Evolutionary conservation across 2,329 filamentous ascomycete genomes (phyloP).

Genomic region (Ilyonectria sp.): DNA sequence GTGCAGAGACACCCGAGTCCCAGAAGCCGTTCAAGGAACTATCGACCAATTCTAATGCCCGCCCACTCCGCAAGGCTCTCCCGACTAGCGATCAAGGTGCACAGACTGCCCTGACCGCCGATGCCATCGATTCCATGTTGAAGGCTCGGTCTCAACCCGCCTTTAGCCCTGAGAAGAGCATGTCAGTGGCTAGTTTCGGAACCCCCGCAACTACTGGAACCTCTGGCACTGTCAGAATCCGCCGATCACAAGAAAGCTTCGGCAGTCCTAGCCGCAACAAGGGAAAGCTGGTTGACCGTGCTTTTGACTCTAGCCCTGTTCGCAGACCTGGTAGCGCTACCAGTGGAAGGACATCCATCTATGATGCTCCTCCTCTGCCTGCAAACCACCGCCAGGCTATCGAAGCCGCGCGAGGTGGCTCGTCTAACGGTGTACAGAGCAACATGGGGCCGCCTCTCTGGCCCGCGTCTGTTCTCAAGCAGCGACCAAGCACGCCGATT

Average conservation of each 20-base stretch:
- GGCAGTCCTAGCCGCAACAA: conserved; percentile 59
- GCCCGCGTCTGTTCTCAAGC: conserved; percentile 80
- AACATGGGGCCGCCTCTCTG: conserved; percentile 88
- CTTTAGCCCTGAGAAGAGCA: conserved; percentile 53
- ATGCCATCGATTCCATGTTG: conserved; percentile 84
- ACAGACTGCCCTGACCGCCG: conserved; percentile 87
- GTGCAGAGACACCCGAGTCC: conserved; percentile 67
- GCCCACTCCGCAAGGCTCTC: conserved; percentile 57
- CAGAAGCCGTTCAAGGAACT: conserved; percentile 74
- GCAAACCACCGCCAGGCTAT: conserved; percentile 88
- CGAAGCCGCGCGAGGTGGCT: conserved; percentile 79
- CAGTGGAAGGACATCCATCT: conserved; percentile 69
- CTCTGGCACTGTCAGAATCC: conserved; percentile 59
- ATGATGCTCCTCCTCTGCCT: conserved; percentile 79
- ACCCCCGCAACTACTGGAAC: conserved; percentile 55
- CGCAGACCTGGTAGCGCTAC: conserved; percentile 80
- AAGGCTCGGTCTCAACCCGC: conserved; percentile 56
- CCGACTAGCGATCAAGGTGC: conserved; percentile 79
- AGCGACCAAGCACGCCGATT: conserved; percentile 74
- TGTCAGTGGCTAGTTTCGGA: conserved; percentile 54
- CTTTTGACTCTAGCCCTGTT: conserved; percentile 54
- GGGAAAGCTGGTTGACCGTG: conserved; percentile 57
- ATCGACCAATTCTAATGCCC: conserved; percentile 68
- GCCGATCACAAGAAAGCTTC: conserved; percentile 66
- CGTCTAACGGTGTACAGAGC: conserved; percentile 62